Evolutionary conservation across 139 green algal species (phyloP).

Genomic region (Axilococcus clingmanii): DNA sequence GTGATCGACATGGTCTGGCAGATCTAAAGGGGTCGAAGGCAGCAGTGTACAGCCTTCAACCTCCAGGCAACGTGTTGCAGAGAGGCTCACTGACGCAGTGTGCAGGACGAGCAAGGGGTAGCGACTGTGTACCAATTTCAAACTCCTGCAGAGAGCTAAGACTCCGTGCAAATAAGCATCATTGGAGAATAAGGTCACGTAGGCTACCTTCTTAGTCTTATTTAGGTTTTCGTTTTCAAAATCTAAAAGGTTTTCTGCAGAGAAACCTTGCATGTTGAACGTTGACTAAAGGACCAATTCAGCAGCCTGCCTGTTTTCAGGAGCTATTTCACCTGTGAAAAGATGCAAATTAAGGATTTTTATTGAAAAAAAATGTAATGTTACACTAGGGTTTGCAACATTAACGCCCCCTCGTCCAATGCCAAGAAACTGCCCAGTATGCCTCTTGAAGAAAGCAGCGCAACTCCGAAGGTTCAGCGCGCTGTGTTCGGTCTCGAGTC

Average conservation of each 20-base stretch:
- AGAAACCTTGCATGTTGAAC: too few relatives aligned
- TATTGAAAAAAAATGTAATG: neutral
- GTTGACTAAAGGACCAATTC: too few relatives aligned
- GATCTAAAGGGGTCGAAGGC: neutral
- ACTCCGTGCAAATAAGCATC: conserved; percentile 20
- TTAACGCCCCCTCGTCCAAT: neutral
- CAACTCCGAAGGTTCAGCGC: neutral
- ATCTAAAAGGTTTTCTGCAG: too few relatives aligned
- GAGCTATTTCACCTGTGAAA: too few relatives aligned
- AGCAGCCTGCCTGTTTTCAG: too few relatives aligned
- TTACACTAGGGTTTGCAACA: neutral
- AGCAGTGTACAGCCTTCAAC: conserved; percentile 5
- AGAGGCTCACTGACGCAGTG: conserved; percentile 7
- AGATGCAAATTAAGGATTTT: too few relatives aligned
- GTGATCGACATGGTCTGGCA: conserved; percentile 6
- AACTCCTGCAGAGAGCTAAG: conserved; percentile 8
- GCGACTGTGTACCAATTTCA: neutral
- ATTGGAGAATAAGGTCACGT: conserved; percentile 19
- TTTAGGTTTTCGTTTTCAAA: too few relatives aligned
- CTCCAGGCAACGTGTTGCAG: neutral
- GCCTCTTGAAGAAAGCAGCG: conserved; percentile 2
- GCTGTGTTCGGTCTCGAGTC: neutral
- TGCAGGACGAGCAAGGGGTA: conserved; percentile 13
- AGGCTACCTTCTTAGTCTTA: too few relatives aligned
- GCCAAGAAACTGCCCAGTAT: neutral